Base-by-base conservation (phyloP, 805 yeast species). In the Pichia kluyveri region DNA sequence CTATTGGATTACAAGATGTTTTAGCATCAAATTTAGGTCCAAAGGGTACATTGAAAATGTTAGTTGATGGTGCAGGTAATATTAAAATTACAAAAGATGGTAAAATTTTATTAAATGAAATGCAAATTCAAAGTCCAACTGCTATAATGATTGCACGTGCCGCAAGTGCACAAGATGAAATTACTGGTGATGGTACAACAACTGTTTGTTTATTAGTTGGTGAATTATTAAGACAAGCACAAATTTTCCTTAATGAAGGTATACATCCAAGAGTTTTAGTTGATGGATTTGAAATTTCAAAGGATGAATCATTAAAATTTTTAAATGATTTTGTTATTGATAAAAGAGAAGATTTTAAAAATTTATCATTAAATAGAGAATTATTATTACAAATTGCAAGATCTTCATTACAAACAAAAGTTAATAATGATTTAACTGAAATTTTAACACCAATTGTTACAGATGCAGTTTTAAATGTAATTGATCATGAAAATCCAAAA, bases 181-280 rank as follows among this genome's bases (percentile, higher is more conserved):
- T 93, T 62, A 86, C 98, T n/a, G 99, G 99, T 44, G 99, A 93
- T 68, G 99, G 99, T 54, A 93, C 99, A 47, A 91, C 98, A 7
- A 85, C 96, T 2, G 99, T 93, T 47, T 91, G 90, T 41, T 73
- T 95, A 53, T 75, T 90, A 47, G 99, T 93, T 40, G 99, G 99
- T 48, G 97, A 91, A 66, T 72, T 93, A 52, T 75, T 93, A 63
- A 87, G 86, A 64, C 98, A 93, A 68, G 96, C 98, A 28, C 93
- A 91, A 64, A 77, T 97, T 56, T 90, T 79, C 63, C 80, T 87
- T 49, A 76, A 81, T 55, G 99, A 93, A 69, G 99, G 99, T 46
- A 84, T 93, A 44, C 99, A 93, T 69, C 98, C 99, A 39, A 76
- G 98, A 57, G 83, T 91, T 46, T 74, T 93, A 51, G 88, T 90